These are phyloP conservation scores for Flaveria floridana DNA, from an alignment of 140 eudicot genomes.

Conservation along the genomic window DNA sequence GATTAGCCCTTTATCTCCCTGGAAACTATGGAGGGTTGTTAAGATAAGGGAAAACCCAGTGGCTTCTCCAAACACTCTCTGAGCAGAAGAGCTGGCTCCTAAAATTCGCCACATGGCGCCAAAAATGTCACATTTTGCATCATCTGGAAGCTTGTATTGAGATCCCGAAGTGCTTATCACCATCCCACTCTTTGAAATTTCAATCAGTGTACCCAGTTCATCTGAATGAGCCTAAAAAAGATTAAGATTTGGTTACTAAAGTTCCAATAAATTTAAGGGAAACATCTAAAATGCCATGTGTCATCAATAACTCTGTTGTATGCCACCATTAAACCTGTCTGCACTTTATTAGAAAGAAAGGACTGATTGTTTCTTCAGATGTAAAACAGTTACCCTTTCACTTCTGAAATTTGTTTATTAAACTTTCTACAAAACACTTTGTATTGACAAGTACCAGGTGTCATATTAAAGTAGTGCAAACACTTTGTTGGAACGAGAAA, in stretches of 20 bases:
- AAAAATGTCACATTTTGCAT: constrained; percentile 84
- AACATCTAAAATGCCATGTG: constrained; percentile 13
- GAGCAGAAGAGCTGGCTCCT: constrained; percentile 68
- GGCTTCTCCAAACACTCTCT: constrained; percentile 94
- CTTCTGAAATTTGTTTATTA: constrained; percentile 1
- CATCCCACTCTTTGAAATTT: constrained; percentile 87
- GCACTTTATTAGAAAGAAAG: constrained; percentile 9
- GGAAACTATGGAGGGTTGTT: constrained; percentile 78
- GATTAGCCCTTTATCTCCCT: constrained; percentile 51
- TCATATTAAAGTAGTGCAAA: neutral
- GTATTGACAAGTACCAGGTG: constrained; percentile 13
- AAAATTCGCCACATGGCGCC: constrained; percentile 95
- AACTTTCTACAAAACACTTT: neutral
- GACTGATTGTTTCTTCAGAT: neutral
- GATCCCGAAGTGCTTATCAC: constrained; percentile 74
- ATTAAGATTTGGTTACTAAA: constrained; percentile 23
- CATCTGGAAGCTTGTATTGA: constrained; percentile 71
- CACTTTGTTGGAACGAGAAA: neutral
- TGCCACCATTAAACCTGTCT: constrained; percentile 6
- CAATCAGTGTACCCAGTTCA: constrained; percentile 80
- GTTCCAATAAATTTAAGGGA: constrained; percentile 16
- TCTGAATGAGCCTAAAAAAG: constrained; percentile 77
- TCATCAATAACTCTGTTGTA: neutral
- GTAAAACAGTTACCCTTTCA: constrained; percentile 11
- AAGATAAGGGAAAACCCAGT: constrained; percentile 89